Evolutionary conservation across 345 rosid genomes (phyloP).

Genomic region (Firmiana major): DNA sequence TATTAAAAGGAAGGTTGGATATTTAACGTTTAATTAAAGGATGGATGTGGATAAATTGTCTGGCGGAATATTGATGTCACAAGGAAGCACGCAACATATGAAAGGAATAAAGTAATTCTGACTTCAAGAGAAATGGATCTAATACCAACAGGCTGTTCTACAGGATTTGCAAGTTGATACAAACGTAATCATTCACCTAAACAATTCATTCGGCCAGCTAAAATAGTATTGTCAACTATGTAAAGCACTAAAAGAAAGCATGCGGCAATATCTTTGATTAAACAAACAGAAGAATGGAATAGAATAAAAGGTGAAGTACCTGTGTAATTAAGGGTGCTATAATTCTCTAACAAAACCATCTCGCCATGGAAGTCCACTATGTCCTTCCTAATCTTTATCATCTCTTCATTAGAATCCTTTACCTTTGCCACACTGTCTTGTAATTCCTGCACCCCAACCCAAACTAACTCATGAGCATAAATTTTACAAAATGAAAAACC

Average conservation of each 20-base stretch:
- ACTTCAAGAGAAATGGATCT: neutral
- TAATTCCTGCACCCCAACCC: conserved; percentile 49
- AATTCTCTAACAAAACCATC: conserved; percentile 92
- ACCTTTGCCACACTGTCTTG: conserved; percentile 68
- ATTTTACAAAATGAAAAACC: neutral
- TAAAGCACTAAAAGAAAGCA: neutral
- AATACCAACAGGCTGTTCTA: neutral
- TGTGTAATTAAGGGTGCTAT: conserved; percentile 94
- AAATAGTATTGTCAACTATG: neutral
- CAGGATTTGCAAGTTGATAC: neutral
- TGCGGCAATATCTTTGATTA: neutral
- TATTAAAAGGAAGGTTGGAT: neutral
- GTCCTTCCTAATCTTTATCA: conserved; percentile 65
- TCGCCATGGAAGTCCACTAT: conserved; percentile 93
- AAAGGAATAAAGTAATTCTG: neutral
- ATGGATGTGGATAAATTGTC: conserved; percentile 1
- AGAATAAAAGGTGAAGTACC: conserved; percentile 33
- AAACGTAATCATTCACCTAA: neutral
- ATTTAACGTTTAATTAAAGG: neutral
- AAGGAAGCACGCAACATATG: neutral
- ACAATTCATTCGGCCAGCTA: neutral
- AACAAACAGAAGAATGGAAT: neutral
- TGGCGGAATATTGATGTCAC: neutral
- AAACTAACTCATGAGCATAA: neutral
- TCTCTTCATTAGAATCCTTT: conserved; percentile 51